Conservation (phyloP, 2,329 filamentous ascomycete species). For the Talaromyces sp. region DNA sequence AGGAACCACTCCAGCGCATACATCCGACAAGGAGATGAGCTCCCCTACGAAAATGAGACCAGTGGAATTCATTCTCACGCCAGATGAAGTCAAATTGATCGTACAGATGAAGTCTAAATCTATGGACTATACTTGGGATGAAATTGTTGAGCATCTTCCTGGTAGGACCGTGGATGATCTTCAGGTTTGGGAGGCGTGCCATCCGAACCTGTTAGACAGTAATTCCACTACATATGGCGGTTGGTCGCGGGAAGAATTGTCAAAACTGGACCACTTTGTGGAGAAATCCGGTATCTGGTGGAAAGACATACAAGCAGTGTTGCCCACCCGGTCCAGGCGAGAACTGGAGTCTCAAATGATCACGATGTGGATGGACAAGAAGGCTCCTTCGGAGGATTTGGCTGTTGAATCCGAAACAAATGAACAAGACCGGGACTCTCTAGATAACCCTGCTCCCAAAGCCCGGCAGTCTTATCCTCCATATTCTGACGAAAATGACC, state of each 20-base stretch:
- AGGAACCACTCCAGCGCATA: constrained; percentile 2
- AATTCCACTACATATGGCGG: constrained; percentile 23
- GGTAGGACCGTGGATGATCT: constrained; percentile 17
- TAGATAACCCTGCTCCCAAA: neutral
- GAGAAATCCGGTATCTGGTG: constrained; percentile 25
- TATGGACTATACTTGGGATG: constrained; percentile 21
- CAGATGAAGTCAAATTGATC: constrained; percentile 27
- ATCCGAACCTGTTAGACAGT: constrained; percentile 23
- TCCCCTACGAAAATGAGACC: constrained; percentile 14
- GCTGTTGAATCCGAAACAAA: neutral
- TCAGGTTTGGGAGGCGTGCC: constrained; percentile 20
- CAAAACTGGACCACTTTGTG: constrained; percentile 21
- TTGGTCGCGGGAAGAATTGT: constrained; percentile 25
- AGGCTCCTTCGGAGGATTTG: neutral
- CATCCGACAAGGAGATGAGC: neutral
- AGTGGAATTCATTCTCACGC: constrained; percentile 18
- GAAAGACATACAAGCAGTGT: constrained; percentile 20
- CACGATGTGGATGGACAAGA: constrained; percentile 22
- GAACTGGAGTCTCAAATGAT: constrained; percentile 31
- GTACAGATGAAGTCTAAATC: constrained; percentile 22
- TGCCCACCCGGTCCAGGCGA: constrained; percentile 23
- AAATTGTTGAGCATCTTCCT: constrained; percentile 25
- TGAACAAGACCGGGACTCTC: neutral
- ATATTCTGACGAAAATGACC: constrained; percentile 4
- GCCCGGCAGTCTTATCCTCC: neutral